Base-by-base conservation (phyloP, 805 yeast species). In the Candida multigemmis region DNA sequence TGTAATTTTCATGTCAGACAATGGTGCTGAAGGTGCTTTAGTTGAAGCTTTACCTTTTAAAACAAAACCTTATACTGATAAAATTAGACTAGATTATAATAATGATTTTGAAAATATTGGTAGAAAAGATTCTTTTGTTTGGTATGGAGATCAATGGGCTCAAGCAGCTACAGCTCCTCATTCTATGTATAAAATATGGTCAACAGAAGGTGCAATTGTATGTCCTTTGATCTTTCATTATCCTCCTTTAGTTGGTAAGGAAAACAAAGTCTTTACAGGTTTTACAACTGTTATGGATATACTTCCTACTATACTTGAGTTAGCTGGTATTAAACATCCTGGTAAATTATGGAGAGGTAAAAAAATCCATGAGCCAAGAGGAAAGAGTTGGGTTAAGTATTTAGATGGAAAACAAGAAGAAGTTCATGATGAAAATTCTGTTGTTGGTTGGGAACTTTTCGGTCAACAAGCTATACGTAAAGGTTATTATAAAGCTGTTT, bases 21-120 rank as follows among this genome's bases (percentile, higher is more conserved):
- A 74, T 42, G 80, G 79, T 14, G 79, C 79, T 4, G 79, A 74
- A 41, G 76, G 79, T 10, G 64, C 70, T 60, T 47, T 69, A 26
- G 52, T 69, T 48, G 77, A 72, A 36, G 77, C 75, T 3, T 48
- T 68, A 38, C 77, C 80, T 2, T 43, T 68, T 23, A 24, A 16
- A 19, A 7, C 12, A 15, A 7, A 7, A 23, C 12, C 7, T 8
- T 7, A 23, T 14, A 6, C 6, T 23, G 6, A 16, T 15, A 6
- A 7, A 20, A 20, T 13, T 17, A 4, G 9, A 10, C 26, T 3
- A 14, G 16, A 57, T 32, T 69, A 53, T 43, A 42, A 69, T 40
- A 71, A 70, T 39, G 29, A 48, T 2, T 45, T 43, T 16, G 68
- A 62, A 2, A 71, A 70, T 42, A 55, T 71, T 35, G 77, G 77